These are phyloP conservation scores for Penicillium mononematosum DNA, from an alignment of 495 filamentous ascomycete species.

Conservation along the genomic window DNA sequence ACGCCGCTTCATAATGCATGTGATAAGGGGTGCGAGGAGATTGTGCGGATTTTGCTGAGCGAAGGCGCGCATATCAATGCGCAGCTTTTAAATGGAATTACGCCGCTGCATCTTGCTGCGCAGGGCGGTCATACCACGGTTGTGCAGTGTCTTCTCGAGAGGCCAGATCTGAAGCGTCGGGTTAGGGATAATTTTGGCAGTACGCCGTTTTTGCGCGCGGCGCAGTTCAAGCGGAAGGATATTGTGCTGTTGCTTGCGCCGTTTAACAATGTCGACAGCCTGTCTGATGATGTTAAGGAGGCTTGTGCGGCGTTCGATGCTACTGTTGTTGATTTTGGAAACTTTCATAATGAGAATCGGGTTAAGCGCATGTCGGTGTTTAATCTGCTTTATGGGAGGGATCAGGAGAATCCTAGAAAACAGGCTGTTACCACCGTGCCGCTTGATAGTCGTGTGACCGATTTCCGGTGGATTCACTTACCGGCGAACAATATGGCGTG, in stretches of 20 bases:
- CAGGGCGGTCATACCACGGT: slow-evolving; percentile 59
- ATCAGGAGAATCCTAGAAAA: slow-evolving; percentile 50
- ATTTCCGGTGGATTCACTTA: slow-evolving; percentile 70
- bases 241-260: slow-evolving; percentile 58
- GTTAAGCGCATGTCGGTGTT: slow-evolving; percentile 54
- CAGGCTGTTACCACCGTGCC: slow-evolving; percentile 54
- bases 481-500: slow-evolving; percentile 62
- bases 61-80: slow-evolving; percentile 56
- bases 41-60: slow-evolving; percentile 49
- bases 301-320: slow-evolving; percentile 64
- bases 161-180: slow-evolving; percentile 45
- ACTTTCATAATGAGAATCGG: slow-evolving; percentile 62
- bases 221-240: slow-evolving; percentile 56
- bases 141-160: slow-evolving; percentile 52
- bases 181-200: slow-evolving; percentile 61
- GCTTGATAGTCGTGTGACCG: slow-evolving; percentile 51
- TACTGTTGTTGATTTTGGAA: slow-evolving; percentile 67
- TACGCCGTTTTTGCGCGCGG: slow-evolving; percentile 59
- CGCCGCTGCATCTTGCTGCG: slow-evolving; percentile 62
- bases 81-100: slow-evolving; percentile 56
- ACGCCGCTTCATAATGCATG: slow-evolving; percentile 65
- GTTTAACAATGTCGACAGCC: slow-evolving; percentile 48
- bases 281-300: slow-evolving; percentile 54
- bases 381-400: slow-evolving; percentile 62
- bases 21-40: slow-evolving; percentile 51